Conservation (phyloP, 108 stramenopile species). For the Skeletonema grethae region DNA sequence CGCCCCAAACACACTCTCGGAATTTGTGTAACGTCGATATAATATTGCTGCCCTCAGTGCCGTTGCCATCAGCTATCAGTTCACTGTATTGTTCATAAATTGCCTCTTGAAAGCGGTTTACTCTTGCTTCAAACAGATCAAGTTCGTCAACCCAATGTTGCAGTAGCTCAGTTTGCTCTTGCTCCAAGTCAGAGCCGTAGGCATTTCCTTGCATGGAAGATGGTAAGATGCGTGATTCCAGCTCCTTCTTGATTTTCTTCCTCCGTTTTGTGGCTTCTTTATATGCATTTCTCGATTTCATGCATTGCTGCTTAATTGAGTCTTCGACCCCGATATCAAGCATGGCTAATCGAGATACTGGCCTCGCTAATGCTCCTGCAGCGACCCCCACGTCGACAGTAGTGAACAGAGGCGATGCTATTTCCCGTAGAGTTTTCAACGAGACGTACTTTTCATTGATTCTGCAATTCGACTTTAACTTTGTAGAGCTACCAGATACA, state of each 20-base stretch:
- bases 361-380: slow-evolving; percentile 54
- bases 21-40: slow-evolving; percentile 14
- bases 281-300: slow-evolving; percentile 40
- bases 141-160: slow-evolving; percentile 79
- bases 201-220: slow-evolving; percentile 31
- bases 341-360: slow-evolving; percentile 56
- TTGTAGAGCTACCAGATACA: slow-evolving; percentile 6
- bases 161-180: slow-evolving; percentile 61
- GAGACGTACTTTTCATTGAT: slow-evolving; percentile 65
- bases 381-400: slow-evolving; percentile 73
- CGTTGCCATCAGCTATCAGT: slow-evolving; percentile 9
- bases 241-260: slow-evolving; percentile 49
- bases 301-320: slow-evolving; percentile 22
- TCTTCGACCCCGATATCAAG: slow-evolving; percentile 65
- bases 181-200: slow-evolving; percentile 18
- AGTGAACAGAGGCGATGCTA: slow-evolving; percentile 65
- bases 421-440: slow-evolving; percentile 57
- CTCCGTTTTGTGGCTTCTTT: slow-evolving; percentile 35
- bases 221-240: slow-evolving; percentile 55
- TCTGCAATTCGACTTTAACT: slow-evolving; percentile 64
- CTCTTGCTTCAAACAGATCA: slow-evolving; percentile 62
- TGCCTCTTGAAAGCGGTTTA: slow-evolving; percentile 45
- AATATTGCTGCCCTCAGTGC: slow-evolving; percentile 10
- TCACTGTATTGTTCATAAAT: slow-evolving; percentile 31
- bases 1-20: slow-evolving; percentile 18